Percentiles rank a stretch among this genome's conserved stretches.
Conservation (phyloP, 495 filamentous ascomycete species). For the Aspergillus heteromorphus region DNA sequence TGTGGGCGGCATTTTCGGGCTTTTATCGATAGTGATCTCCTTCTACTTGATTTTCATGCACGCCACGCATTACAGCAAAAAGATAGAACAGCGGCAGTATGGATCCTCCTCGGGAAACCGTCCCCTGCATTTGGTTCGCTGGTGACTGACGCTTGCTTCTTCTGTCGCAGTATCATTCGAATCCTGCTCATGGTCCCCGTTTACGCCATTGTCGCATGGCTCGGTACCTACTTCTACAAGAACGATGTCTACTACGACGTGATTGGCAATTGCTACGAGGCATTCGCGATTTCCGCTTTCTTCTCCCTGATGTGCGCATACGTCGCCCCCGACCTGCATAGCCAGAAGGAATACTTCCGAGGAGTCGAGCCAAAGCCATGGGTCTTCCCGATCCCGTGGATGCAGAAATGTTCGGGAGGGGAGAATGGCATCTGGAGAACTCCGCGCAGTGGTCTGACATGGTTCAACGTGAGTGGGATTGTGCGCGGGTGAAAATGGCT, state of each 20-base stretch:
- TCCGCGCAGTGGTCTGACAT: conserved; percentile 79
- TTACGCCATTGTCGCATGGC: conserved; percentile 73
- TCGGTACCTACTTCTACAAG: conserved; percentile 71
- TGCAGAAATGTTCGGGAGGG: conserved; percentile 63
- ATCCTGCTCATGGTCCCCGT: conserved; percentile 89
- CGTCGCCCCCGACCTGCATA: conserved; percentile 70
- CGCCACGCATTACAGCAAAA: conserved; percentile 77
- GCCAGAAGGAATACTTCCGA: conserved; percentile 86
- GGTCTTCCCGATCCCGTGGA: conserved; percentile 64
- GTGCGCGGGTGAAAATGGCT: not conserved
- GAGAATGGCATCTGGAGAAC: conserved; percentile 62
- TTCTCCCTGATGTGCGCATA: conserved; percentile 87
- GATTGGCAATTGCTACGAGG: conserved; percentile 82
- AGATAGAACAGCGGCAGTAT: conserved; percentile 77
- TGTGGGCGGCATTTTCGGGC: conserved; percentile 42
- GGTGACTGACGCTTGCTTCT: conserved; percentile 2
- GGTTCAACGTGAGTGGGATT: conserved; percentile 66
- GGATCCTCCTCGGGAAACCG: conserved; percentile 30
- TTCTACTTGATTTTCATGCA: conserved; percentile 64
- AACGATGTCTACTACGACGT: conserved; percentile 80
- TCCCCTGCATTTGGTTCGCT: conserved; percentile 14
- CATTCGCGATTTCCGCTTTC: conserved; percentile 86
- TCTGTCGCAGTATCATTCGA: conserved; percentile 69
- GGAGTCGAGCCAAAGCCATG: conserved; percentile 61
- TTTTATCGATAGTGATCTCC: conserved; percentile 40